These are phyloP conservation scores for Amphichorda felina DNA, from an alignment of 2,329 filamentous ascomycete species.

Conservation along the genomic window DNA sequence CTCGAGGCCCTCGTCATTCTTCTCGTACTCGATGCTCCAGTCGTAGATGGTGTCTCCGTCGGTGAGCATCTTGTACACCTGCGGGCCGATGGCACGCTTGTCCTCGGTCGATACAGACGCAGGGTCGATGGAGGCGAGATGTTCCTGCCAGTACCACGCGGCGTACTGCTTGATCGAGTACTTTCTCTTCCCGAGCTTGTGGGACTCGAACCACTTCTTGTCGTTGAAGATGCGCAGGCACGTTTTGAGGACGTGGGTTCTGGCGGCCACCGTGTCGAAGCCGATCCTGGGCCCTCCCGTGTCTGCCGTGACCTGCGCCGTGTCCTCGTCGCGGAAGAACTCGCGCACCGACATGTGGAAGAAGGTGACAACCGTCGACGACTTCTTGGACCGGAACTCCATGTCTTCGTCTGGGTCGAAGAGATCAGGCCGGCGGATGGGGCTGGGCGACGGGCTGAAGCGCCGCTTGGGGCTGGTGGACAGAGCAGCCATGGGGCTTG, in stretches of 20 bases:
- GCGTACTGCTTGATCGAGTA: slow-evolving; percentile 24
- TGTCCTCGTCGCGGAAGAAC: slow-evolving; percentile 22
- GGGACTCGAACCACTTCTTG: slow-evolving; percentile 13
- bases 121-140: slow-evolving; percentile 21
- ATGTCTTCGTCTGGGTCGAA: slow-evolving; percentile 19
- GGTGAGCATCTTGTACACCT: slow-evolving; percentile 23
- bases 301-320: slow-evolving; percentile 8
- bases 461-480: not conserved
- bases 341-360: slow-evolving; percentile 26
- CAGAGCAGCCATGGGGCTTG: slow-evolving; percentile 1
- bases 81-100: slow-evolving; percentile 19
- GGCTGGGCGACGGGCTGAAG: slow-evolving; percentile 14
- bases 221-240: slow-evolving; percentile 28
- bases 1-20: slow-evolving; percentile 28
- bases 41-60: slow-evolving; percentile 21
- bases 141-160: slow-evolving; percentile 33
- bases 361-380: slow-evolving; percentile 24
- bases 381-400: slow-evolving; percentile 28
- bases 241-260: slow-evolving; percentile 22
- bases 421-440: slow-evolving; percentile 14
- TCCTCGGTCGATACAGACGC: slow-evolving; percentile 11
- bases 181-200: slow-evolving; percentile 13
- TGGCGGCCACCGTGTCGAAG: slow-evolving; percentile 20
- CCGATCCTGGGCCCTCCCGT: slow-evolving; percentile 14
- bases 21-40: slow-evolving; percentile 26